These are phyloP conservation scores for Lentinula detonsa DNA, from an alignment of 768 basidiomycete genomes.

Conservation along the genomic window DNA sequence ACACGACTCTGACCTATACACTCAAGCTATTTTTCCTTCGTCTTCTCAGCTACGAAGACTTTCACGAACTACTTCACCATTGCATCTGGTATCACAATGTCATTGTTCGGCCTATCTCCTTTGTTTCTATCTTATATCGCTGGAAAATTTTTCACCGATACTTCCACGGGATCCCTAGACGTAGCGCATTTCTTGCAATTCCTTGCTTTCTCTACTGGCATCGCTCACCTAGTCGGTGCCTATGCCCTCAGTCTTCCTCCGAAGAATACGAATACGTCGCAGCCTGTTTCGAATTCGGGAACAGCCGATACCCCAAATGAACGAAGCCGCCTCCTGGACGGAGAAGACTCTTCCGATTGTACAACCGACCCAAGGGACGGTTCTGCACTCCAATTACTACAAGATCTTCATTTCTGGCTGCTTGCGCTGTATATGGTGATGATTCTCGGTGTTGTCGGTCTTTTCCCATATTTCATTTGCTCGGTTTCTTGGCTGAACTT, in stretches of 20 bases:
- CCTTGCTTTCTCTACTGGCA: constrained; percentile 47
- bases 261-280: not conserved
- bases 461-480: not conserved
- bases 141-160: constrained; percentile 50
- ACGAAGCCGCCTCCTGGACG: not conserved
- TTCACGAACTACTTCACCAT: constrained; percentile 63
- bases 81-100: constrained; percentile 61
- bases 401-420: constrained; percentile 58
- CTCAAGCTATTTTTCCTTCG: constrained; percentile 57
- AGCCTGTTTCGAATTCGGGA: not conserved
- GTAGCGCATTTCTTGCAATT: constrained; percentile 45
- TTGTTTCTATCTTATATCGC: constrained; percentile 65
- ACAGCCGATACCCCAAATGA: not conserved
- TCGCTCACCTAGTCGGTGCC: constrained; percentile 49
- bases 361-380: not conserved
- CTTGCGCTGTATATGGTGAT: constrained; percentile 46
- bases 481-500: not conserved
- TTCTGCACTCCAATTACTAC: constrained; percentile 32
- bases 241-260: constrained; percentile 28
- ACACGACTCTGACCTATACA: not conserved
- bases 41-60: constrained; percentile 69
- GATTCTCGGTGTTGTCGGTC: constrained; percentile 64
- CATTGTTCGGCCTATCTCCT: constrained; percentile 79
- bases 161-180: constrained; percentile 36
- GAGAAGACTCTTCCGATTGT: constrained; percentile 8